A percentile compares a stretch with the other conserved stretches of the same genome.
Evolutionary conservation across 2,329 filamentous ascomycete genomes (phyloP).

Genomic region (Colletotrichum karsti): DNA sequence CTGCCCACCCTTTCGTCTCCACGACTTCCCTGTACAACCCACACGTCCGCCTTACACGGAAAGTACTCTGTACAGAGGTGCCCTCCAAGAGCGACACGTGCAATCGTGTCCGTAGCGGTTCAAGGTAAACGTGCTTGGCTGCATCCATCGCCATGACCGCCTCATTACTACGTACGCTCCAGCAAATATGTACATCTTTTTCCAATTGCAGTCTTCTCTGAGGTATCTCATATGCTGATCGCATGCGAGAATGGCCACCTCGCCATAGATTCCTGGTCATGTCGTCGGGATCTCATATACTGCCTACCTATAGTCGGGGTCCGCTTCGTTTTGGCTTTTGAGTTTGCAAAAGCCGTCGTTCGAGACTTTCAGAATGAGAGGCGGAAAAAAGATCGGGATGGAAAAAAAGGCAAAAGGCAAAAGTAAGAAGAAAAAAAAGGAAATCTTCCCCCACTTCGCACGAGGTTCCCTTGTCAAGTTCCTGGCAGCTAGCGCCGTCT

Average conservation of each 20-base stretch:
- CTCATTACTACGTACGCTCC: neutral
- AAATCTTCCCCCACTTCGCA: constrained; percentile 11
- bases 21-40: neutral
- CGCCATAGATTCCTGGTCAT: neutral
- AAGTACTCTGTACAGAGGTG: too few species aligned
- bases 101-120: neutral
- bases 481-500: constrained; percentile 1
- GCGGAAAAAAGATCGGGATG: neutral
- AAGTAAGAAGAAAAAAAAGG: neutral
- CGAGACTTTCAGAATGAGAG: neutral
- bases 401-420: neutral
- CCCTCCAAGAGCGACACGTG: neutral
- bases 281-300: too few species aligned
- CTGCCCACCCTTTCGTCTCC: neutral
- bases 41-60: constrained; percentile 13
- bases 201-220: neutral
- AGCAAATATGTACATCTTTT: neutral
- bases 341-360: neutral
- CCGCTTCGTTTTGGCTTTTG: neutral
- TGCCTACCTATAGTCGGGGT: too few species aligned
- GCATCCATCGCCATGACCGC: neutral
- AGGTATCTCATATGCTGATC: neutral
- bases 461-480: constrained; percentile 25
- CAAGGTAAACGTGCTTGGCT: neutral
- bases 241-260: neutral